Evolutionary conservation across 306 rosid genomes (phyloP).

Genomic region (Quercus engelmannii): DNA sequence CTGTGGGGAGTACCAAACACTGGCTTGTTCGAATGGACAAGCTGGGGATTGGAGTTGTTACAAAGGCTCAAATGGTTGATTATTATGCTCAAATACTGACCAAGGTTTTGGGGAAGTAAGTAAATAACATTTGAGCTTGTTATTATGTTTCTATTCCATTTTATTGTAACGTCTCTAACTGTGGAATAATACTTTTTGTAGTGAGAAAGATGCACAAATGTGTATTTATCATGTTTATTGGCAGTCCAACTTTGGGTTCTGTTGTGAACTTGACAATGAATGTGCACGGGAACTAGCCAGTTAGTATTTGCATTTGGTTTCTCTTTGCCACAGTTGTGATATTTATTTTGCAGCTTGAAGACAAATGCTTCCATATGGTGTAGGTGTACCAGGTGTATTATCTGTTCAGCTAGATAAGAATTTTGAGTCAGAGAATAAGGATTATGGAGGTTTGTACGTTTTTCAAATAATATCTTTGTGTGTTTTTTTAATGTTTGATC

Average conservation of each 20-base stretch:
- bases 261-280: constrained; percentile 81
- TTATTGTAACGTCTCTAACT: background rate
- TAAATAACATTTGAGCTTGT: background rate
- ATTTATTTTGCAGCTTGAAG: background rate
- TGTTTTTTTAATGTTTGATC: background rate
- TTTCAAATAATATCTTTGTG: background rate
- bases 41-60: constrained; percentile 73
- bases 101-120: constrained; percentile 83
- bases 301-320: constrained; percentile 17
- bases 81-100: constrained; percentile 68
- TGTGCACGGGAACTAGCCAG: constrained; percentile 68
- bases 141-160: constrained; percentile 3
- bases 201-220: constrained; percentile 88
- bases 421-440: constrained; percentile 63
- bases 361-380: constrained; percentile 22
- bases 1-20: constrained; percentile 57
- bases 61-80: constrained; percentile 93
- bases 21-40: constrained; percentile 85
- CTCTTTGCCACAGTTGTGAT: background rate
- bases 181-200: constrained; percentile 26
- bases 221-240: constrained; percentile 87
- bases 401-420: constrained; percentile 61
- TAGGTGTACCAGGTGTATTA: constrained; percentile 76
- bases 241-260: constrained; percentile 76
- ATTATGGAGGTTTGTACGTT: constrained; percentile 58